phyloP scores from a whole-genome alignment of 2,329 filamentous ascomycete species.

The Chrysosporium keratinophilum region DNA sequence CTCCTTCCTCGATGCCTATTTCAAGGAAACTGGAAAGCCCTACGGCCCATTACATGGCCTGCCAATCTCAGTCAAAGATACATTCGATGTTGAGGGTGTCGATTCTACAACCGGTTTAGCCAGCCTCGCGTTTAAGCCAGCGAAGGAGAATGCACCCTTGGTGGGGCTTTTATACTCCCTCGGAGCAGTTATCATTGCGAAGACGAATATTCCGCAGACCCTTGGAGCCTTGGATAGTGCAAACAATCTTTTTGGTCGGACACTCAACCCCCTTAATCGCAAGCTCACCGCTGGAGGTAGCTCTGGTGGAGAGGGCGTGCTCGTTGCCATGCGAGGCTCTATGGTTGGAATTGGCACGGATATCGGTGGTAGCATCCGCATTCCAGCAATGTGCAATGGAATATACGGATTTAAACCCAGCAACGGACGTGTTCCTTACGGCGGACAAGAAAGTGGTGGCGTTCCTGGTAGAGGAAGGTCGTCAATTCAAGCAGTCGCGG shows the following conservation, averaged over 20 bases:
- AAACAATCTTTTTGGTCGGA: conserved; percentile 53
- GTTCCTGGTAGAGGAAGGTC: conserved; percentile 40
- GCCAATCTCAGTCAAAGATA: conserved; percentile 45
- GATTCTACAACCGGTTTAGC: conserved; percentile 50
- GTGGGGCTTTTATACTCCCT: conserved; percentile 49
- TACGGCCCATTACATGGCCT: conserved; percentile 54
- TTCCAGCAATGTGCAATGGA: conserved; percentile 43
- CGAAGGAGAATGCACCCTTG: conserved; percentile 45
- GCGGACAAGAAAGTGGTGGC: conserved; percentile 42
- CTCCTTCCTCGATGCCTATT: conserved; percentile 39
- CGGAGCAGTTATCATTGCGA: conserved; percentile 58
- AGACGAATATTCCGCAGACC: conserved; percentile 58
- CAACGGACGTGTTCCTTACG: conserved; percentile 41
- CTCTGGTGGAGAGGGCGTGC: conserved; percentile 54
- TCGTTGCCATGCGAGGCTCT: conserved; percentile 49
- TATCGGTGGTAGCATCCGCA: conserved; percentile 41
- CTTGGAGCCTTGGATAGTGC: conserved; percentile 47
- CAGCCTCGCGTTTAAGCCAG: conserved; percentile 51
- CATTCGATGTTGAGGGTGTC: conserved; percentile 40
- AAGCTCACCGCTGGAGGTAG: conserved; percentile 53
- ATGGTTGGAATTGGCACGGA: conserved; percentile 55
- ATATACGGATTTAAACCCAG: conserved; percentile 45
- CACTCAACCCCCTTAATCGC: conserved; percentile 54
- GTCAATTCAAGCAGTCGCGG: conserved; percentile 41
- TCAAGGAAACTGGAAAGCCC: conserved; percentile 30